A percentile compares a stretch with the other conserved stretches of the same genome.
Conservation (phyloP, 1,284 basidiomycete genomes). For the Puccinia hordei region DNA sequence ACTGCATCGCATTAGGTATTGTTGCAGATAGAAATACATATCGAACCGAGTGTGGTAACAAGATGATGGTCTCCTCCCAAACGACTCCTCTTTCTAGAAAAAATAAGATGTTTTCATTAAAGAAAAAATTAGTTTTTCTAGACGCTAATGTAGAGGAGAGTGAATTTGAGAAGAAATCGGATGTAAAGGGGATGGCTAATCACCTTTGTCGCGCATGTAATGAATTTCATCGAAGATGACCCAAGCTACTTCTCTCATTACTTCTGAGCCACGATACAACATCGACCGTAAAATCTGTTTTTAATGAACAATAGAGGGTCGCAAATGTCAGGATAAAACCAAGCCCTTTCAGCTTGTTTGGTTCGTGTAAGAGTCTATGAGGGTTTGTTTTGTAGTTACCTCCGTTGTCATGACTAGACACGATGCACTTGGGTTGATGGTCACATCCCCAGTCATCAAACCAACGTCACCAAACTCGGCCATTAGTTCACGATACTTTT, state of each 20-base stretch:
- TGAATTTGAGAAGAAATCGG: neutral
- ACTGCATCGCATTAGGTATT: slow-evolving; percentile 99
- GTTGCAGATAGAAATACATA: slow-evolving; percentile 99
- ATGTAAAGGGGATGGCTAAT: slow-evolving; percentile 48
- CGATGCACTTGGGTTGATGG: slow-evolving; percentile 93
- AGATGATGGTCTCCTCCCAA: slow-evolving; percentile 84
- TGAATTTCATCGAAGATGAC: slow-evolving; percentile 99
- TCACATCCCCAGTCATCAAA: slow-evolving; percentile 99
- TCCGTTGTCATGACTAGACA: slow-evolving; percentile 99
- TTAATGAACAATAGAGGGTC: neutral
- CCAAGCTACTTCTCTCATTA: slow-evolving; percentile 99
- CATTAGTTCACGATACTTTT: slow-evolving; percentile 97
- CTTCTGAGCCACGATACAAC: slow-evolving; percentile 97
- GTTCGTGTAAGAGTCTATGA: neutral
- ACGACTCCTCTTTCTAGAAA: slow-evolving; percentile 67
- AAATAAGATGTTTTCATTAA: too few relatives aligned
- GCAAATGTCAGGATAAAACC: neutral
- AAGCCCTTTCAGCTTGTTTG: neutral
- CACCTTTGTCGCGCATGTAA: slow-evolving; percentile 94
- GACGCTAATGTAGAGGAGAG: slow-evolving; percentile 60
- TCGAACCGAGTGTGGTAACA: slow-evolving; percentile 90
- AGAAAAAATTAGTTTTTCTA: slow-evolving; percentile 64
- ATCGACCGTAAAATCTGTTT: slow-evolving; percentile 92
- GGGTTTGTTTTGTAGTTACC: slow-evolving; percentile 62
- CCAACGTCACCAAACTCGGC: slow-evolving; percentile 97